phyloP scores from a whole-genome alignment of 2,329 filamentous ascomycete species.

The Penicillium sp. region DNA sequence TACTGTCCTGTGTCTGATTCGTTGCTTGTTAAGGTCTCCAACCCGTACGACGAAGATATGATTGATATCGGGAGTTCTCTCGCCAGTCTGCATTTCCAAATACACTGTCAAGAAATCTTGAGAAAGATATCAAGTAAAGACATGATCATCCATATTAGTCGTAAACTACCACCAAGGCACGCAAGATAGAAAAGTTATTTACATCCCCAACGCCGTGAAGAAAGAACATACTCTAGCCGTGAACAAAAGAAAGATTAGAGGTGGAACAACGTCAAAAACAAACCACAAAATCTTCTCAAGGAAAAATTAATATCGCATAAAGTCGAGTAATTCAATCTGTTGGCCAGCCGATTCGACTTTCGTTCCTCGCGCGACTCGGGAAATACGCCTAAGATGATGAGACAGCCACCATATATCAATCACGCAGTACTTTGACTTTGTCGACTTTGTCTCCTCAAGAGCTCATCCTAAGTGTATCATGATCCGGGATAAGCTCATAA shows the following conservation, averaged over 20 bases:
- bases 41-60: constrained; percentile 23
- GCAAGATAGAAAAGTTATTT: constrained; percentile 7
- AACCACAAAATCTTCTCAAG: constrained; percentile 6
- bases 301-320: not conserved
- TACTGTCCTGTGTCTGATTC: constrained; percentile 16
- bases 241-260: constrained; percentile 1
- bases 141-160: constrained; percentile 20
- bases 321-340: constrained; percentile 7
- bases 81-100: not conserved
- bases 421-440: not conserved
- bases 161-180: constrained; percentile 11
- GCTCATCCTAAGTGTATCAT: constrained; percentile 26
- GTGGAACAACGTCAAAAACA: constrained; percentile 9
- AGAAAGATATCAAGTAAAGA: not conserved
- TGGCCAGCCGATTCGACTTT: not conserved
- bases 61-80: not conserved
- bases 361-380: not conserved
- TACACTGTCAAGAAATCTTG: not conserved
- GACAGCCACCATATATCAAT: constrained; percentile 11
- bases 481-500: constrained; percentile 75
- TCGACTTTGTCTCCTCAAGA: constrained; percentile 13
- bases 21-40: constrained; percentile 16
- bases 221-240: constrained; percentile 3
- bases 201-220: constrained; percentile 14
- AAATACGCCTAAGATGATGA: constrained; percentile 4